Evolutionary conservation across 2,329 filamentous ascomycete genomes (phyloP).

Genomic region (Sclerotinia nivalis): DNA sequence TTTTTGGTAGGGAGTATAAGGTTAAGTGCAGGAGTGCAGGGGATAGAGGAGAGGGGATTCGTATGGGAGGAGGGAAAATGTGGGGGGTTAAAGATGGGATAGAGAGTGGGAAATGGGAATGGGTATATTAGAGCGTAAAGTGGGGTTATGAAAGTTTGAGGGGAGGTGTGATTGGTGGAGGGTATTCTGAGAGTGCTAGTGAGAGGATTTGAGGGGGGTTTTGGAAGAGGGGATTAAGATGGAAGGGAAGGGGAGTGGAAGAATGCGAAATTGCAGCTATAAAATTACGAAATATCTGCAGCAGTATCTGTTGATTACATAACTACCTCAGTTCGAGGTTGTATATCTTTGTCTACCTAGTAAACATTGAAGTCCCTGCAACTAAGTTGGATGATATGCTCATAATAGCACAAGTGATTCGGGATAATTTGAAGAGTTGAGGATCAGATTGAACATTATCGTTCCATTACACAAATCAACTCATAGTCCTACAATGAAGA

Average conservation of each 20-base stretch:
- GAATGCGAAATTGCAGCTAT: slow-evolving; percentile 23
- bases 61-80: slow-evolving; percentile 33
- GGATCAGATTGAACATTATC: too few relatives aligned
- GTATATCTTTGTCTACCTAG: too few relatives aligned
- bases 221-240: slow-evolving; percentile 44
- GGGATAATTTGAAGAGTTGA: too few relatives aligned
- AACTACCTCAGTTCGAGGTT: too few relatives aligned
- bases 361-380: too few relatives aligned
- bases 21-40: too few relatives aligned
- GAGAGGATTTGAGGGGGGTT: slow-evolving; percentile 48
- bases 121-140: slow-evolving; percentile 38
- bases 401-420: too few relatives aligned
- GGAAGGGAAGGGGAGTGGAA: slow-evolving; percentile 45
- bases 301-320: too few relatives aligned
- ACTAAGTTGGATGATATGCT: too few relatives aligned
- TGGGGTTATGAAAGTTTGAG: slow-evolving; percentile 51
- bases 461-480: too few relatives aligned
- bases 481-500: too few relatives aligned
- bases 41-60: neutral
- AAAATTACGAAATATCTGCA: too few relatives aligned
- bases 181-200: slow-evolving; percentile 50
- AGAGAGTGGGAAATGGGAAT: slow-evolving; percentile 46
- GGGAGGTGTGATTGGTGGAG: slow-evolving; percentile 52
- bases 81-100: neutral
- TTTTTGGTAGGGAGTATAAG: slow-evolving; percentile 54